Evolutionary conservation across 306 rosid species (phyloP).

Genomic region (Elaeagnus macrophylla): DNA sequence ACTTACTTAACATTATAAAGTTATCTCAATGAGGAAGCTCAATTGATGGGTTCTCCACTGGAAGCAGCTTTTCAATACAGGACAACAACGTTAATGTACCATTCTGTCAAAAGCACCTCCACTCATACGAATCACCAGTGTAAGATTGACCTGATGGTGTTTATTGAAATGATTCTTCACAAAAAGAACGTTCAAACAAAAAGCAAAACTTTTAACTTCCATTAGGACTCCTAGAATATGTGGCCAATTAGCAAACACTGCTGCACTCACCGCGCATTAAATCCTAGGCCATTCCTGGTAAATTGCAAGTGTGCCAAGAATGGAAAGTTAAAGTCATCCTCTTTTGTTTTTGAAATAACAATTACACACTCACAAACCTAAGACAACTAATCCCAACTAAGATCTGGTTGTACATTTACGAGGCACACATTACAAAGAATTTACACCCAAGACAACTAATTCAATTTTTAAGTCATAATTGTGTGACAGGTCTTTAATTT

Average conservation of each 20-base stretch:
- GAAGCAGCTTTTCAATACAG: slow-evolving; percentile 16
- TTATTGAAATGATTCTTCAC: slow-evolving; percentile 10
- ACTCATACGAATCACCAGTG: slow-evolving; percentile 22
- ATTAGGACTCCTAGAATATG: slow-evolving; percentile 4
- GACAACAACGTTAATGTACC: slow-evolving; percentile 5
- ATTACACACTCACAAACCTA: background rate
- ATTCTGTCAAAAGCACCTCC: slow-evolving; percentile 19
- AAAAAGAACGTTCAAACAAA: slow-evolving; percentile 11
- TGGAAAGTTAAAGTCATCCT: slow-evolving; percentile 6
- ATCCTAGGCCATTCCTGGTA: slow-evolving; percentile 9
- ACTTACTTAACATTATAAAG: slow-evolving; percentile 10
- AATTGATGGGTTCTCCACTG: slow-evolving; percentile 19
- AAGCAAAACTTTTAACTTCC: slow-evolving; percentile 4
- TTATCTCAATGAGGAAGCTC: slow-evolving; percentile 11
- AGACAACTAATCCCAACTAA: background rate
- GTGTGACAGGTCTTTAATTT: too few species aligned
- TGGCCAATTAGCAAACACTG: slow-evolving; percentile 13
- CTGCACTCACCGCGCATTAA: background rate
- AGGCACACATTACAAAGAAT: too few species aligned
- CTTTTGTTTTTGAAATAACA: too few species aligned
- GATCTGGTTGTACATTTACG: too few species aligned
- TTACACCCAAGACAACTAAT: too few species aligned
- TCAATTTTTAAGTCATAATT: too few species aligned
- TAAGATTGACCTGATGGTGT: slow-evolving; percentile 21
- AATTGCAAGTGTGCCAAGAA: slow-evolving; percentile 7